Evolutionary conservation across 2,329 filamentous ascomycete species (phyloP), one percentile per base, ranked within the genome.

Genomic region (Pseudogymnoascus sp.): DNA sequence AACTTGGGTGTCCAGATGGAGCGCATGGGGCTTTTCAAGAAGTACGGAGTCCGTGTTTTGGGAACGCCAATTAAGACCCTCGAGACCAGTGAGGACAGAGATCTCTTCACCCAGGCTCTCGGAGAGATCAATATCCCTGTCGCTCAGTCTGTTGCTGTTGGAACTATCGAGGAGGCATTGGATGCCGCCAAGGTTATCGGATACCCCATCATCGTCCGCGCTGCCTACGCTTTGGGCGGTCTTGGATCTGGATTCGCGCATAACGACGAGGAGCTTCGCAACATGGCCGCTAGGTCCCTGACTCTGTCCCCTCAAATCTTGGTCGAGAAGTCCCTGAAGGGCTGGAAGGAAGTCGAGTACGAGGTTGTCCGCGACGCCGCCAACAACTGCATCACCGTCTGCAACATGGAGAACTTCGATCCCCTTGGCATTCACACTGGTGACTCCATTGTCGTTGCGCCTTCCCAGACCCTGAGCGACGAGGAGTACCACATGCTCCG

Each of bases 401-500:
- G 93, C 83, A 96, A 93, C 80, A 96, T 96, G 91, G 91, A 96
- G 78, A 97, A 97, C 83, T 97, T 97, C 72, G 95, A 97, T 74
- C 95, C 95, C 68, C 86, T 99, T 39, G 95, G 95, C 73, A 96
- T 96, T 63, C 95, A 99, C 78, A 99, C 95, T 57, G 95, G 95
- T 79, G 95, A 99, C 81, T 97, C 93, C 71, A 99, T 99, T 72
- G 95, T 99, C 67, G 93, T 97, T 66, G 95, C 95, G 42, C 95
- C 95, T 60, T 95, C 90, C 79, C 95, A 99, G 80, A 99, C 95
- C 23, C 82, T 99, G 73, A 96, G 90, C 73, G 95, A 99, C 71
- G 95, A 97, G 81, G 95, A 99, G 78, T 99, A 97, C 77, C 93
- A 99, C 81, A 97, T 99, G 95, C 90, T 99, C 70, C 91, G 95